phyloP scores from a whole-genome alignment of 2,329 filamentous ascomycete genomes.

The Aspergillus carbonarius region DNA sequence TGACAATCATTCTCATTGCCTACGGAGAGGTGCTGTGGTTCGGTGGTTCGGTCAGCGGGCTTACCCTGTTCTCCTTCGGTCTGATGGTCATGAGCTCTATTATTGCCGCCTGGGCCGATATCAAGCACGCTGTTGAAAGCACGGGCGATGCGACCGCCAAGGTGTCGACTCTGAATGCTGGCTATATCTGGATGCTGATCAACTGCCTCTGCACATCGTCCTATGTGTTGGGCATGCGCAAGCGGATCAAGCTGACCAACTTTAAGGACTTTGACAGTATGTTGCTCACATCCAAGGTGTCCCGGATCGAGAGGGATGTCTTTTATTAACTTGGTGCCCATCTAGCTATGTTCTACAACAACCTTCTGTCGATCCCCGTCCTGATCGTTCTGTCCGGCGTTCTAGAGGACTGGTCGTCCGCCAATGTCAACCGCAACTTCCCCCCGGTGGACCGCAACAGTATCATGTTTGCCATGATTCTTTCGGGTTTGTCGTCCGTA shows the following conservation, averaged over 20 bases:
- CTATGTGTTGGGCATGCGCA: conserved; percentile 90
- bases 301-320: background rate
- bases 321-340: conserved; percentile 18
- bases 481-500: conserved; percentile 88
- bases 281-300: conserved; percentile 41
- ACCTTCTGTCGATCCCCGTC: conserved; percentile 92
- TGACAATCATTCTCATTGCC: conserved; percentile 97
- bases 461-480: conserved; percentile 83
- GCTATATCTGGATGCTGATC: conserved; percentile 96
- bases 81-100: conserved; percentile 95
- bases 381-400: conserved; percentile 78
- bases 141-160: conserved; percentile 67
- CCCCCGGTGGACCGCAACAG: conserved; percentile 74
- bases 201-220: conserved; percentile 94
- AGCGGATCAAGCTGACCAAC: conserved; percentile 98
- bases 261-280: conserved; percentile 99
- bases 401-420: conserved; percentile 86
- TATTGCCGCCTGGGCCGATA: conserved; percentile 95
- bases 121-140: conserved; percentile 75
- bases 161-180: conserved; percentile 86
- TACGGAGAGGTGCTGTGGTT: conserved; percentile 99
- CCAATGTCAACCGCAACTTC: conserved; percentile 85
- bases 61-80: conserved; percentile 89
- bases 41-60: conserved; percentile 81
- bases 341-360: conserved; percentile 99